phyloP scores from a whole-genome alignment of 73 alveolate genomes.

The Halteria grandinella region DNA sequence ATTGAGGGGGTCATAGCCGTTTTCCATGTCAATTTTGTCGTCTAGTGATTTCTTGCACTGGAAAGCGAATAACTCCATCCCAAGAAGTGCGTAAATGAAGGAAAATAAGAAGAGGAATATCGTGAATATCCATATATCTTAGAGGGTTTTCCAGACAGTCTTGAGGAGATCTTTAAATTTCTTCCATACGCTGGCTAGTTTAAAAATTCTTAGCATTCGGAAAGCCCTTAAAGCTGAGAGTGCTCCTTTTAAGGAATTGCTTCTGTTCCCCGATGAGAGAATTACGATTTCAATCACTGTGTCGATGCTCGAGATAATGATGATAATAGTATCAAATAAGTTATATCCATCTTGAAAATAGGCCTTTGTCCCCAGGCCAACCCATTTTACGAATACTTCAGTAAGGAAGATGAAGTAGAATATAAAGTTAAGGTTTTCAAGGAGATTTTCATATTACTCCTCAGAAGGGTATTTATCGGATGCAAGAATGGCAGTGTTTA shows the following conservation, averaged over 20 bases:
- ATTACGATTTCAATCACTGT: constrained; percentile 43
- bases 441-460: not conserved
- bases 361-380: constrained; percentile 71
- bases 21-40: no score
- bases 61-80: constrained; percentile 82
- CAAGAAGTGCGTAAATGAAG: constrained; percentile 71
- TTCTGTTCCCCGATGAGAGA: constrained; percentile 18
- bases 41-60: no score
- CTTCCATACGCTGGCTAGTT: constrained; percentile 64
- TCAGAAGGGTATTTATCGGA: constrained; percentile 65
- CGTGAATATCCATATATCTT: constrained; percentile 56
- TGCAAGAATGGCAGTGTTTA: constrained; percentile 66
- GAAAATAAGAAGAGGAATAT: constrained; percentile 70
- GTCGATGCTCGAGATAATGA: constrained; percentile 63
- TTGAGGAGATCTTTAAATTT: constrained; percentile 59
- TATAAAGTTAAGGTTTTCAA: constrained; percentile 38
- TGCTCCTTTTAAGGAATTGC: constrained; percentile 72
- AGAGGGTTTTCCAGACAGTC: constrained; percentile 40
- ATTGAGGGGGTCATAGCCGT: no score
- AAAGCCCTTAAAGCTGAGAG: constrained; percentile 80
- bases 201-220: constrained; percentile 76
- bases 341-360: constrained; percentile 77
- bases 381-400: constrained; percentile 75
- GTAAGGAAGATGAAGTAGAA: constrained; percentile 50
- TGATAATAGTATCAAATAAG: constrained; percentile 74